Base-by-base conservation (phyloP, 148 eudicot genomes). In the Cornus kousa region DNA sequence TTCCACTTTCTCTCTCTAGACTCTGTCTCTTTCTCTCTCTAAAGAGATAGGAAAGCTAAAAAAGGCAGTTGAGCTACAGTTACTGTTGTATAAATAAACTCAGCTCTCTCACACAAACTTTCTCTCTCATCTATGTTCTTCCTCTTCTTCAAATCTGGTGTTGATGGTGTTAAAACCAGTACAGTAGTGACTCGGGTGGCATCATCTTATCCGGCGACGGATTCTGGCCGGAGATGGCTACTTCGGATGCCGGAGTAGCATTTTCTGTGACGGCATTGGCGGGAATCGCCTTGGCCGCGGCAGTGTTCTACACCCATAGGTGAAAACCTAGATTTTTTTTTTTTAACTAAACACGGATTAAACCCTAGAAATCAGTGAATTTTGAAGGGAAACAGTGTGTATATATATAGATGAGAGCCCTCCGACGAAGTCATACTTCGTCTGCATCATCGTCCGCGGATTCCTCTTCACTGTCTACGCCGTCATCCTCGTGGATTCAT, bases 401-500 rank as follows among this genome's bases (percentile, higher is more conserved):
- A 24, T 67, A 28, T 48, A 70, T n/a, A 80, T 93, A 91, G 87
- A 95, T 93, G 97, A 95, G 80, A 93, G 90, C 97, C 70, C 81
- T 93, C 37, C 85, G 87, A 74, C 87, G 97, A 82, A 91, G 90
- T 74, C 92, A 87, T 70, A 91, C 92, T 83, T 87, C 90, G 80
- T 43, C 48, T 43, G 7, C 48, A 1, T 87, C 89, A 5, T 83
- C 89, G 71, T 82, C 82, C 48, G 74, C 94, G 78, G 83, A 81
- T 68, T 84, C 91, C 33, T 76, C 89, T 17, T 84, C 90, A 13
- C 82, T 88, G 43, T 82, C 91, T 23, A 80, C 87, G 24, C 84
- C 89, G 62, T 88, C 91, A 43, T 43, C 48, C 2, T 81, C 95
- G 74, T 95, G 98, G 98, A 83, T 91, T 83, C 95, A 93, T 71